These are phyloP conservation scores for Fraxinus angustifolia DNA, from an alignment of 305 asterid species.

Conservation along the genomic window DNA sequence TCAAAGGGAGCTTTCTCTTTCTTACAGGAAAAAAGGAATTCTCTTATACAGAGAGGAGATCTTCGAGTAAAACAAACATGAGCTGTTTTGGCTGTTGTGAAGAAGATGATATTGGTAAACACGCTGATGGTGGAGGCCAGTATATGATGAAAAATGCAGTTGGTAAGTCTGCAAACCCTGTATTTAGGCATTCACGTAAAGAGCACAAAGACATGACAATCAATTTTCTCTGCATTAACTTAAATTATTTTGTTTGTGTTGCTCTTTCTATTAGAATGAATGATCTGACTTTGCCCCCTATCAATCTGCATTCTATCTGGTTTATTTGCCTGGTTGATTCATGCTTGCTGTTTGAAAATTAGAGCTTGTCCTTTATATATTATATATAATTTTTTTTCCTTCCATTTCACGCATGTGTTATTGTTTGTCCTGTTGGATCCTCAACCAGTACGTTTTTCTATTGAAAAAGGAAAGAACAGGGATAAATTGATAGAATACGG, in stretches of 20 bases:
- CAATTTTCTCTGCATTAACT: background rate
- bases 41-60: slow-evolving; percentile 14
- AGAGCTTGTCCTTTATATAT: background rate
- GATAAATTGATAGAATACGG: background rate
- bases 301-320: background rate
- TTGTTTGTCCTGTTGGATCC: background rate
- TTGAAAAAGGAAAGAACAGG: background rate
- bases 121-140: slow-evolving; percentile 57
- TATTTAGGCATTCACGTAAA: slow-evolving; percentile 4
- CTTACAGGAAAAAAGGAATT: slow-evolving; percentile 17
- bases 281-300: background rate
- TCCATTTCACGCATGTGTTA: background rate
- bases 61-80: slow-evolving; percentile 36
- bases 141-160: slow-evolving; percentile 44
- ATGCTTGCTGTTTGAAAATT: background rate
- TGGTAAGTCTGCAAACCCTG: slow-evolving; percentile 39
- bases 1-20: slow-evolving; percentile 1
- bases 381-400: too few species aligned
- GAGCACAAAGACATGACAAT: background rate
- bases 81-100: slow-evolving; percentile 73
- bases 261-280: background rate
- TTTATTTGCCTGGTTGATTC: background rate
- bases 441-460: background rate
- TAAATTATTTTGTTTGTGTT: background rate
- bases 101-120: slow-evolving; percentile 53